Percentiles rank a stretch among this genome's conserved stretches.
Evolutionary conservation across 306 rosid genomes (phyloP).

Genomic region (Cucurbita moschata): DNA sequence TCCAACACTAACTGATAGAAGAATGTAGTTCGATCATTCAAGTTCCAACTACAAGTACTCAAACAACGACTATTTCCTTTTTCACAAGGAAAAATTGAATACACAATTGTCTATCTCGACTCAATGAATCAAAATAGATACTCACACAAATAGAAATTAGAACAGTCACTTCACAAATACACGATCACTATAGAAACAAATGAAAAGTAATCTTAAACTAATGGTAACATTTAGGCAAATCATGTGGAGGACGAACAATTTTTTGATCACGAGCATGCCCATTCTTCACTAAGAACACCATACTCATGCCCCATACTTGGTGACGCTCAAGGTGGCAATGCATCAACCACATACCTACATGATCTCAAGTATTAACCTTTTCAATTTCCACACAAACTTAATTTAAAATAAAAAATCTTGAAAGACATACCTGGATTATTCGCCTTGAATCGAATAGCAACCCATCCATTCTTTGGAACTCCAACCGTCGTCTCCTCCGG

Average conservation of each 20-base stretch:
- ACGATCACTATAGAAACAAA: background rate
- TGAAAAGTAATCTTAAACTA: background rate
- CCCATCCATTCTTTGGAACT: conserved; percentile 30
- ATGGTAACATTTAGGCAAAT: conserved; percentile 14
- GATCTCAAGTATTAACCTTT: background rate
- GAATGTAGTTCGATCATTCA: no score
- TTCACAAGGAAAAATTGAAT: no score
- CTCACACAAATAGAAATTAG: no score
- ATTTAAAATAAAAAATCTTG: background rate
- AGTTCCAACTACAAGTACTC: no score
- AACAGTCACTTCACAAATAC: no score
- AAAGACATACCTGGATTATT: conserved; percentile 19
- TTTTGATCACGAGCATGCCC: conserved; percentile 13
- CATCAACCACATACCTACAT: conserved; percentile 34
- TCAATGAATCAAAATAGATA: no score
- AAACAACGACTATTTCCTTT: no score
- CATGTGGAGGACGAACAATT: conserved; percentile 21
- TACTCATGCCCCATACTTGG: conserved; percentile 27
- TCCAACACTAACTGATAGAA: no score
- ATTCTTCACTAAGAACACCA: conserved; percentile 32
- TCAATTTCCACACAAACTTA: background rate
- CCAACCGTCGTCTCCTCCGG: conserved; percentile 27
- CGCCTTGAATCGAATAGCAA: conserved; percentile 21
- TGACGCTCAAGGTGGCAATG: conserved; percentile 44
- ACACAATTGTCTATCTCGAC: no score